phyloP scores from a whole-genome alignment of 169 alveolate species.

The Cryptosporidium xiaoi region DNA sequence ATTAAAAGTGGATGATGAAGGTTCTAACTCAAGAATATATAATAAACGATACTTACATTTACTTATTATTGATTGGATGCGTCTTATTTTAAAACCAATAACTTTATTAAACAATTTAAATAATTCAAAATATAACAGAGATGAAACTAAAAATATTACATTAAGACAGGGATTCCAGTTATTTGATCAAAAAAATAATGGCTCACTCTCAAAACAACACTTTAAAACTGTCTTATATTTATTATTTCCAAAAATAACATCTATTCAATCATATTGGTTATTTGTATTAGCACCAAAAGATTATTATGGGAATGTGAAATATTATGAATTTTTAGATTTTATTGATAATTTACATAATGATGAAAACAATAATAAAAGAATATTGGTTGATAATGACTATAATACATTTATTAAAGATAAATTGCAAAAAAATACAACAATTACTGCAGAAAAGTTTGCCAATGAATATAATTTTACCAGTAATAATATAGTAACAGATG shows the following conservation, averaged over 20 bases:
- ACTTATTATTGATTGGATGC: slow-evolving; percentile 67
- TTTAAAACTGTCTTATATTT: slow-evolving; percentile 63
- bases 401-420: background rate
- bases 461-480: background rate
- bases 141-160: slow-evolving; percentile 14
- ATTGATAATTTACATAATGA: slow-evolving; percentile 14
- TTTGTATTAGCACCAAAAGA: slow-evolving; percentile 64
- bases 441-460: too few species aligned
- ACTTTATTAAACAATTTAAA: background rate
- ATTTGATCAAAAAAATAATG: slow-evolving; percentile 34
- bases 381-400: background rate
- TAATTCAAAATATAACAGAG: background rate
- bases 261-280: slow-evolving; percentile 66
- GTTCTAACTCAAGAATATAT: background rate
- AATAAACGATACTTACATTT: slow-evolving; percentile 18
- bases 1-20: background rate
- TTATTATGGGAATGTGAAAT: slow-evolving; percentile 53
- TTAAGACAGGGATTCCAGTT: slow-evolving; percentile 40
- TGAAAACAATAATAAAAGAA: background rate
- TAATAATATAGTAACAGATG: background rate
- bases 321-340: slow-evolving; percentile 41
- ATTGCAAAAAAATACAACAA: background rate
- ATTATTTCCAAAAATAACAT: slow-evolving; percentile 47
- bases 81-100: slow-evolving; percentile 27
- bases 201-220: slow-evolving; percentile 56